Conservation (phyloP, 2,329 filamentous ascomycete species). For the Epichloe sylvatica region DNA sequence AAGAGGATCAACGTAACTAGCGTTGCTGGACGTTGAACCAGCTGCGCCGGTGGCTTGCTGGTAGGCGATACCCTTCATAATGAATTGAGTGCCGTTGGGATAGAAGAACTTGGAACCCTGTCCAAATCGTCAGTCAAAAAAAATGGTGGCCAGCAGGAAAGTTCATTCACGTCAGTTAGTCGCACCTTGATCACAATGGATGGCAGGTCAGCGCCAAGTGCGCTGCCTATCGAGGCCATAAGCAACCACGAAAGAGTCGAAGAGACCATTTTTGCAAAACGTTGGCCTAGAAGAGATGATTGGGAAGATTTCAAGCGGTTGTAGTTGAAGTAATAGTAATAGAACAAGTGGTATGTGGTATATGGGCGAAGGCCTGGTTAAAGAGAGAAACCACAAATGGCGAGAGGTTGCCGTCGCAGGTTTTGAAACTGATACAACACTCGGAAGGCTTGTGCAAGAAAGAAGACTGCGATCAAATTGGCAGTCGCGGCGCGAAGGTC, state of each 20-base stretch:
- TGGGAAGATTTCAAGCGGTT: no score
- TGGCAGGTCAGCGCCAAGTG: slow-evolving; percentile 32
- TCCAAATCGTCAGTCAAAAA: slow-evolving; percentile 3
- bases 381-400: background rate
- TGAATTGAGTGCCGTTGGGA: slow-evolving; percentile 53
- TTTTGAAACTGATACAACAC: background rate
- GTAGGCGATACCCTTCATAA: slow-evolving; percentile 88
- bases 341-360: background rate
- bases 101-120: slow-evolving; percentile 82
- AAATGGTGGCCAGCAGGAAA: background rate
- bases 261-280: slow-evolving; percentile 17
- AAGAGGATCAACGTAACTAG: slow-evolving; percentile 69
- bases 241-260: slow-evolving; percentile 20
- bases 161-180: slow-evolving; percentile 9
- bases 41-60: slow-evolving; percentile 61
- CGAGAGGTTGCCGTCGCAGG: background rate
- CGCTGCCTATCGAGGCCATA: slow-evolving; percentile 27
- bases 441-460: background rate
- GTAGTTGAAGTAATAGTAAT: background rate
- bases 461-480: background rate
- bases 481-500: background rate
- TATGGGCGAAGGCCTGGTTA: no score
- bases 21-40: slow-evolving; percentile 31
- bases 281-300: background rate
- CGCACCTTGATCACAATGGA: slow-evolving; percentile 57